Evolutionary conservation across 192 early-diverging fungal species (phyloP), one percentile per base, ranked within the genome.

Genomic region (Radiomyces spectabilis): DNA sequence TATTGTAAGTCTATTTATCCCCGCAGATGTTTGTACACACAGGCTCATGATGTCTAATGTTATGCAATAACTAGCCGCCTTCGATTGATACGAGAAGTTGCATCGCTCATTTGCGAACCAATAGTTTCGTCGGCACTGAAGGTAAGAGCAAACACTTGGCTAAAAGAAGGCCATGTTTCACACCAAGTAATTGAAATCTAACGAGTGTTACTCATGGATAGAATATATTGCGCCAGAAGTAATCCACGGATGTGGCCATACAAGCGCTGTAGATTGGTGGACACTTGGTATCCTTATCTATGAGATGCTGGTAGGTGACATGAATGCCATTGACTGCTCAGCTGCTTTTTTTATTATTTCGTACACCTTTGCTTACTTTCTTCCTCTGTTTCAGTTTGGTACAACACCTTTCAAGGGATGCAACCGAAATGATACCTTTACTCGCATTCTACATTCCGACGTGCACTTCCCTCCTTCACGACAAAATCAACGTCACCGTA

Each of bases 181-280:
- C n/a, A n/a, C n/a, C n/a, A n/a, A n/a, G n/a, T n/a, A n/a, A n/a
- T n/a, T n/a, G n/a, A n/a, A n/a, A n/a, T n/a, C n/a, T n/a, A n/a
- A n/a, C n/a, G n/a, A n/a, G n/a, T n/a, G n/a, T n/a, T n/a, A n/a
- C n/a, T n/a, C n/a, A n/a, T n/a, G n/a, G n/a, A 29, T 55, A 79
- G 95, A 97, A 69, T 97, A 97, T 66, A 95, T 98, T 81, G 91
- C 95, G 22, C 95, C 95, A 32, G 95, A 98, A 69, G 91, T 98
- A 19, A 97, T 98, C 73, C 86, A 85, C 51, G 93, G 93, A 37
- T 75, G 78, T 41, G 94, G 94, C 4, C 94, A 98, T 73, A 92
- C 95, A 13, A 87, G 85, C 56, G 83, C 85, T 4, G 89, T 98
- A 5, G 96, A 98, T 74, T 98, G 94, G 92, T 98, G 96, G 96